phyloP scores from a whole-genome alignment of 1,139 yeast genomes.

The Candida sp. region DNA sequence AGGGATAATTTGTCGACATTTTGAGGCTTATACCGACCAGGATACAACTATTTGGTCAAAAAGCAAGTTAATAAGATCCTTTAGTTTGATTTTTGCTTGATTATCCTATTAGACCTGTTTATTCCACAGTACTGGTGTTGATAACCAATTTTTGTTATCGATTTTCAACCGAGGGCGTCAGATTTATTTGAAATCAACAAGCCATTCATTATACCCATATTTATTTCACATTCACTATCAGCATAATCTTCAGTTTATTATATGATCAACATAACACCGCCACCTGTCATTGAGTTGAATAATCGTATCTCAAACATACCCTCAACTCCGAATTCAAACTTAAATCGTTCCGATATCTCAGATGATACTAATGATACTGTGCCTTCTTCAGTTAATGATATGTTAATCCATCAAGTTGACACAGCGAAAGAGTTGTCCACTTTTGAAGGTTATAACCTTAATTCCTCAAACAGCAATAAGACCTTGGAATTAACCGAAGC shows the following conservation, averaged over 20 bases:
- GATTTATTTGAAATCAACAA: neutral
- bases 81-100: neutral
- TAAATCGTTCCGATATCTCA: constrained; percentile 1
- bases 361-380: neutral
- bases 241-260: neutral
- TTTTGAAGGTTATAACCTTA: neutral
- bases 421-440: neutral
- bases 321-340: neutral
- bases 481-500: neutral
- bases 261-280: constrained; percentile 1
- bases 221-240: too few relatives aligned
- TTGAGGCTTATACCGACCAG: neutral
- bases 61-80: neutral
- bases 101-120: too few relatives aligned
- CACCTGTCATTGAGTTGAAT: neutral
- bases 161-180: neutral
- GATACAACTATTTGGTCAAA: neutral
- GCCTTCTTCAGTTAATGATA: constrained; percentile 1
- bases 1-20: neutral
- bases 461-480: neutral
- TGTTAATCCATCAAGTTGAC: constrained; percentile 1
- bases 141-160: too few relatives aligned
- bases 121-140: too few relatives aligned
- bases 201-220: too few relatives aligned
- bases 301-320: neutral